phyloP scores from a whole-genome alignment of 148 eudicot species.

The Vaccinium darrowii region DNA sequence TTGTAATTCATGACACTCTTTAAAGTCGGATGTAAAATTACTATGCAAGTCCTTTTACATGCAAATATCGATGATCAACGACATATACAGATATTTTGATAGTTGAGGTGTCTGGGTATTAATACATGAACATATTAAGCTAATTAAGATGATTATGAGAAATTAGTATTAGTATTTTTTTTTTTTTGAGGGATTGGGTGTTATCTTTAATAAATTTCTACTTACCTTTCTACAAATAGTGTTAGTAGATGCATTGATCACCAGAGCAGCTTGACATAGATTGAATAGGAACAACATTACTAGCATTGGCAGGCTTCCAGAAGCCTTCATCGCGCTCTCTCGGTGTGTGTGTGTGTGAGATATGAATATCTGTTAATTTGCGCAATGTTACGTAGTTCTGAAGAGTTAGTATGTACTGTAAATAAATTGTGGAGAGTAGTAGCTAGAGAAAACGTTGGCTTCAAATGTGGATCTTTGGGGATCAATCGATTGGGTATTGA shows the following conservation, averaged over 20 bases:
- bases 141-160: too few species aligned
- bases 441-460: slow-evolving; percentile 21
- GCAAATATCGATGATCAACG: too few species aligned
- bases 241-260: slow-evolving; percentile 25
- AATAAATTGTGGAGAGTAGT: not conserved
- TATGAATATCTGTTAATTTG: not conserved
- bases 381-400: not conserved
- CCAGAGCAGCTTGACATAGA: slow-evolving; percentile 21
- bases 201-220: too few species aligned
- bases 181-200: too few species aligned
- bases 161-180: too few species aligned
- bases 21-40: too few species aligned
- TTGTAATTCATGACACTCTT: too few species aligned
- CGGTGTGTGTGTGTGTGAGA: not conserved
- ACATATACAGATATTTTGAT: too few species aligned
- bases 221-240: slow-evolving; percentile 43
- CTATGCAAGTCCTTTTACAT: too few species aligned
- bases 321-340: slow-evolving; percentile 17
- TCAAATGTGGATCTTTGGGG: slow-evolving; percentile 13
- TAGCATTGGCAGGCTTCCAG: not conserved
- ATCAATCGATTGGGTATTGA: too few species aligned
- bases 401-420: not conserved
- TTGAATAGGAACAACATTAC: slow-evolving; percentile 9
- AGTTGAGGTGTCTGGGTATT: too few species aligned
- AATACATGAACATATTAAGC: too few species aligned